These are phyloP conservation scores for Russula griseocarnosa DNA, from an alignment of 768 basidiomycete genomes.

Conservation along the genomic window DNA sequence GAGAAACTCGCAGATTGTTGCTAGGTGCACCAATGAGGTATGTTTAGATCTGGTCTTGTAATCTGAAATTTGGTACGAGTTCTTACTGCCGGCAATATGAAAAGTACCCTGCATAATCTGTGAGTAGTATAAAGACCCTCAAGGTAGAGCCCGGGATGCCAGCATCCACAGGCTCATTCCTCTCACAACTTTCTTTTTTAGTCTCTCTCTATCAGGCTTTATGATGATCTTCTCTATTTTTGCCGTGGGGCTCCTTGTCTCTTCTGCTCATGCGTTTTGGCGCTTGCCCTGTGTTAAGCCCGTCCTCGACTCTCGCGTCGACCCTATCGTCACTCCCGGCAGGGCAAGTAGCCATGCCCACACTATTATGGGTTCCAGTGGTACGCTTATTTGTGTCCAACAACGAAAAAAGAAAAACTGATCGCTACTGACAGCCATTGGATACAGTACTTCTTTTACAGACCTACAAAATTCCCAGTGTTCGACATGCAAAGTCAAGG, in stretches of 20 bases:
- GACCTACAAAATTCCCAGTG: constrained; percentile 20
- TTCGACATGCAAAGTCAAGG: constrained; percentile 25
- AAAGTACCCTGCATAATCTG: constrained; percentile 11
- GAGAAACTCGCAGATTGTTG: constrained; percentile 3
- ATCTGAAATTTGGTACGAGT: constrained; percentile 1
- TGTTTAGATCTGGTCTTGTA: constrained; percentile 14
- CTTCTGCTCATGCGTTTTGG: constrained; percentile 20
- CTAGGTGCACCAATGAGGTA: constrained; percentile 7
- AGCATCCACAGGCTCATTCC: constrained; percentile 15
- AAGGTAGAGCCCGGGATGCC: background rate
- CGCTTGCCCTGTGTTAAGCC: constrained; percentile 21
- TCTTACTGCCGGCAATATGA: constrained; percentile 9
- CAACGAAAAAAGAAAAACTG: background rate
- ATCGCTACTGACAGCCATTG: constrained; percentile 12
- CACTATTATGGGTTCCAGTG: constrained; percentile 24
- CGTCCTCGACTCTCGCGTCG: constrained; percentile 18
- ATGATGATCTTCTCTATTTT: constrained; percentile 19
- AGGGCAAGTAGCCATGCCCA: constrained; percentile 18
- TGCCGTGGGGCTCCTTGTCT: constrained; percentile 6
- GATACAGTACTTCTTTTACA: constrained; percentile 14
- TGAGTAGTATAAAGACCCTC: constrained; percentile 16
- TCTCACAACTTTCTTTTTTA: background rate
- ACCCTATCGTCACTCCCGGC: constrained; percentile 23
- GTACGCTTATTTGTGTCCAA: background rate
- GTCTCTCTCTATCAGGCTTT: background rate